phyloP scores from a whole-genome alignment of 108 stramenopile genomes.

The Conticribra weissflogii region DNA sequence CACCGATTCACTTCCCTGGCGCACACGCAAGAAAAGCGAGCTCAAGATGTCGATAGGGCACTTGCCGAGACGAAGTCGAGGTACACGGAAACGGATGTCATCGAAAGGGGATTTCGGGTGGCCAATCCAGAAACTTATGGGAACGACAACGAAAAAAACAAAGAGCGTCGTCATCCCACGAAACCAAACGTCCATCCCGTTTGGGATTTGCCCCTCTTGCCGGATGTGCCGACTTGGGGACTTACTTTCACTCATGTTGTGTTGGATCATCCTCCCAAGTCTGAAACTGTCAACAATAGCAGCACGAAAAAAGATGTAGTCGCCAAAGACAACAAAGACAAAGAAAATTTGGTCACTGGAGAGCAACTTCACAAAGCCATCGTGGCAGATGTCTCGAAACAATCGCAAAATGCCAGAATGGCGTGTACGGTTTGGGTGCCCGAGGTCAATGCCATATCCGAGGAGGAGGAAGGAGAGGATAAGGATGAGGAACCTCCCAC shows the following conservation, averaged over 20 bases:
- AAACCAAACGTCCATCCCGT: conserved; percentile 67
- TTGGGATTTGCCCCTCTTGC: conserved; percentile 69
- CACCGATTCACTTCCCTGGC: conserved; percentile 88
- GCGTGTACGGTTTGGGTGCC: conserved; percentile 76
- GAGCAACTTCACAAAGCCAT: conserved; percentile 54
- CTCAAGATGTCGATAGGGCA: conserved; percentile 43
- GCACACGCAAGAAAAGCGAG: conserved; percentile 57
- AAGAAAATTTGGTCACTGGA: conserved; percentile 24
- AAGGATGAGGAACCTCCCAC: conserved; percentile 11
- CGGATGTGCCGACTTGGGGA: conserved; percentile 79
- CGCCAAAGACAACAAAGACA: too few relatives aligned
- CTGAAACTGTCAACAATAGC: background rate
- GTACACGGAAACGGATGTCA: conserved; percentile 40
- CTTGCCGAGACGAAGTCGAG: conserved; percentile 32
- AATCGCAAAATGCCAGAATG: conserved; percentile 72
- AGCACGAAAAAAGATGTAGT: conserved; percentile 1
- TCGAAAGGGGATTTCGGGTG: conserved; percentile 45
- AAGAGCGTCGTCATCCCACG: conserved; percentile 56
- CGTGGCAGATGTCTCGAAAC: conserved; percentile 77
- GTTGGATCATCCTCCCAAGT: conserved; percentile 76
- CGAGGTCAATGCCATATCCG: conserved; percentile 9
- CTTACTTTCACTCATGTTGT: conserved; percentile 81
- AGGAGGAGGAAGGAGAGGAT: conserved; percentile 17
- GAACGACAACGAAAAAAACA: background rate
- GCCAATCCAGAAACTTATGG: conserved; percentile 16